Evolutionary conservation across 1,284 basidiomycete genomes (phyloP), one percentile per base, ranked within the genome.

Genomic region (Leccinum pallidistipes): DNA sequence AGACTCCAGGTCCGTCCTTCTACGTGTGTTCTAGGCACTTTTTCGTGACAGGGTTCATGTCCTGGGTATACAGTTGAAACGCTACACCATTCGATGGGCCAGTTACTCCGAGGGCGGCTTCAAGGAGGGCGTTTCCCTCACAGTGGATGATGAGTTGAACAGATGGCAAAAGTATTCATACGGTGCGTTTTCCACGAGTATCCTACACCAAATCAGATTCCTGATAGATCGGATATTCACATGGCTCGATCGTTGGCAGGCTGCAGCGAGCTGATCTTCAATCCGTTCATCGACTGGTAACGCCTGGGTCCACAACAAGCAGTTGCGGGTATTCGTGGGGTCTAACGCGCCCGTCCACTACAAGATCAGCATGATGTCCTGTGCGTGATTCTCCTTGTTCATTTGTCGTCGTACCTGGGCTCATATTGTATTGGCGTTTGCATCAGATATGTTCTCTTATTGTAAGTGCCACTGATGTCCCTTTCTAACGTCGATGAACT

Each of bases 131-230:
- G 93, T 95, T 27, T 91, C 88, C 1, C 79, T 95, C 2, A 90
- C 88, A 0, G 86, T 86, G 66, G 90, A 92, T 58, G 91, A 93
- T 68, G 90, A 91, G 69, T 74, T 91, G 7, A 93, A 93, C 68
- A 74, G 92, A 3, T 95, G 92, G 92, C 90, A 94, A 66, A 95
- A 94, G 70, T 94, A 94, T 69, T 82, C 90, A 0, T 94, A 90
- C 70, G 91, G 92, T 92, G 49, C 91, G 91, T 47, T 47, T 47
- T 12, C 43, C 43, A 21, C 45, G 18, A 47, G 18, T n/a, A 47
- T 47, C 18, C 3, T 47, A 47, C 11, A 86, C n/a, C 38, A 14
- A 1, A 21, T 47, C 11, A 16, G 32, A 21, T 3, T 14, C 8
- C 2, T 12, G 21, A 5, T 14, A 4, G 11, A 40, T 53, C 27